Conservation (phyloP, 2,329 filamentous ascomycete species). For the Pseudogymnoascus sp. region DNA sequence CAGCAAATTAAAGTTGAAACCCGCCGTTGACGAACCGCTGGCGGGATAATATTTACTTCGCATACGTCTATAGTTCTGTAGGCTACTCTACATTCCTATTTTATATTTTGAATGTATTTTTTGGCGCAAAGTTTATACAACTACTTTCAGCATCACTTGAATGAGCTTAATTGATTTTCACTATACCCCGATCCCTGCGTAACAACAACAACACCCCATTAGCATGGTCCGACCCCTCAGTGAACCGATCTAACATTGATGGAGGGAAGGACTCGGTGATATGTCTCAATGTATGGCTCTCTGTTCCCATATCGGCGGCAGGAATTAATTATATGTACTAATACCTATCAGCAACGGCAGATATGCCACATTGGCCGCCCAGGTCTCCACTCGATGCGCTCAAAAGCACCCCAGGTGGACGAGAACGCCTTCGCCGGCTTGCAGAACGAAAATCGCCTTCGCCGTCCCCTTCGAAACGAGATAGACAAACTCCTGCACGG, state of each 20-base stretch:
- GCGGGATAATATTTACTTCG: conserved; percentile 1
- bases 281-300: conserved; percentile 24
- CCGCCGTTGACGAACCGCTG: background rate
- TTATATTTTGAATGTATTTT: conserved; percentile 6
- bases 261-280: background rate
- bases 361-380: conserved; percentile 57
- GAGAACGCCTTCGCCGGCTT: conserved; percentile 64
- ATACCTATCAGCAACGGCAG: conserved; percentile 19
- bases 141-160: background rate
- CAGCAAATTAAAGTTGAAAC: conserved; percentile 6
- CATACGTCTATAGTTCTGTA: background rate
- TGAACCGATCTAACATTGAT: background rate
- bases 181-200: conserved; percentile 6
- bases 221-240: conserved; percentile 3
- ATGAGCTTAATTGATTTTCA: conserved; percentile 4
- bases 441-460: conserved; percentile 61
- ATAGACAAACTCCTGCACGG: background rate
- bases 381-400: conserved; percentile 59
- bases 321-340: conserved; percentile 3
- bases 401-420: conserved; percentile 66
- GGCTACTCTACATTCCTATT: background rate
- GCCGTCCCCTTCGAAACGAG: conserved; percentile 54
- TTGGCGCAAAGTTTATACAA: background rate
- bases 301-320: background rate
- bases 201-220: background rate